phyloP scores from a whole-genome alignment of 2,329 filamentous ascomycete species.

The Bipolaris cookei region DNA sequence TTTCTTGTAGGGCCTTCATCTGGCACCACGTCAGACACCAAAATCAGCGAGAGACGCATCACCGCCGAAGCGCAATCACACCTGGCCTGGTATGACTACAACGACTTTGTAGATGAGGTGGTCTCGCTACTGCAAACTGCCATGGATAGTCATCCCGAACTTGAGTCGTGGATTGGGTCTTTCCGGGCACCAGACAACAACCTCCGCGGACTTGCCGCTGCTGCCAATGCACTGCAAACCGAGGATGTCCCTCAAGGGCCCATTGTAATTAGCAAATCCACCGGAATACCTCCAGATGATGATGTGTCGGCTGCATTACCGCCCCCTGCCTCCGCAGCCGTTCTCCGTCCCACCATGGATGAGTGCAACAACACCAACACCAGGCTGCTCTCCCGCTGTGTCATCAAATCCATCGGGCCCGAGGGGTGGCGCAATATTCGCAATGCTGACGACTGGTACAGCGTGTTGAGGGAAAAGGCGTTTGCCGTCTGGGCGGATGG shows the following conservation, averaged over 20 bases:
- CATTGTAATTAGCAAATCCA: background rate
- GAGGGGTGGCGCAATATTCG: slow-evolving; percentile 32
- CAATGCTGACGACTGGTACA: slow-evolving; percentile 35
- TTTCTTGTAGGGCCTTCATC: slow-evolving; percentile 61
- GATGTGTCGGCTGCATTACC: background rate
- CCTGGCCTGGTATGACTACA: slow-evolving; percentile 29
- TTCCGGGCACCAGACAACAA: slow-evolving; percentile 23
- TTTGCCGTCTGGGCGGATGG: slow-evolving; percentile 43
- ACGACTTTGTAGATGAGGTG: slow-evolving; percentile 27
- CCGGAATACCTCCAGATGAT: background rate
- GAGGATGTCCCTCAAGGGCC: slow-evolving; percentile 10
- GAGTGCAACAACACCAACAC: background rate
- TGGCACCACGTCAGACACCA: slow-evolving; percentile 63
- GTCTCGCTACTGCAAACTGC: slow-evolving; percentile 20
- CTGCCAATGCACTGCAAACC: slow-evolving; percentile 38
- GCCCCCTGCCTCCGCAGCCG: background rate
- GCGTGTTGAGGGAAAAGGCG: slow-evolving; percentile 34
- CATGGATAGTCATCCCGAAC: slow-evolving; percentile 19
- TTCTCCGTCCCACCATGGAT: background rate
- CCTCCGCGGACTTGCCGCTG: slow-evolving; percentile 41
- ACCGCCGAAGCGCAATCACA: slow-evolving; percentile 17
- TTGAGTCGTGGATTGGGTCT: background rate
- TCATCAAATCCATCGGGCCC: slow-evolving; percentile 34
- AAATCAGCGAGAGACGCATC: slow-evolving; percentile 35
- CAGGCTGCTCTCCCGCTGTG: slow-evolving; percentile 18